Evolutionary conservation across 1,284 basidiomycete genomes (phyloP).

Genomic region (Pyrrhoderma lamaoense): DNA sequence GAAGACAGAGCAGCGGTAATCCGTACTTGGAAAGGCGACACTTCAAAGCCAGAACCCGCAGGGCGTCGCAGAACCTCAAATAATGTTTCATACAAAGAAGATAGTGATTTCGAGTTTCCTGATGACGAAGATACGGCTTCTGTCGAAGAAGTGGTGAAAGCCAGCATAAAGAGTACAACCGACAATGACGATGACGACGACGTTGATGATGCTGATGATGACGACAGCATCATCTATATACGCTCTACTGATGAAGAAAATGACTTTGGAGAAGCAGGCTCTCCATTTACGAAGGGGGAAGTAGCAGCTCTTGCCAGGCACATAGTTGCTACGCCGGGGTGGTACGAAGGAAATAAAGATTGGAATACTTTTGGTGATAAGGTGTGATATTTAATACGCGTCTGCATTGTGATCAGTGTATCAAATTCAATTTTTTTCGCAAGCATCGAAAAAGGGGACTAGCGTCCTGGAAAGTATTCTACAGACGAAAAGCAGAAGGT

Average conservation of each 20-base stretch:
- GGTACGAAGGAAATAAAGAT: constrained; percentile 37
- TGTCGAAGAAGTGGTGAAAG: constrained; percentile 20
- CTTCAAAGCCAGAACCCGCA: not conserved
- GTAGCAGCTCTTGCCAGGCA: constrained; percentile 49
- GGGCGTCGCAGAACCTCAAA: not conserved
- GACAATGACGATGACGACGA: constrained; percentile 25
- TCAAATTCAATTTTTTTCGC: not conserved
- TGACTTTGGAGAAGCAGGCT: constrained; percentile 45
- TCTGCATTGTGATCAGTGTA: not conserved
- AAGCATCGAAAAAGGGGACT: constrained; percentile 37
- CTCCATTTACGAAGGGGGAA: constrained; percentile 48
- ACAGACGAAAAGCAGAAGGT: constrained; percentile 45
- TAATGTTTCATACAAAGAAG: constrained; percentile 10
- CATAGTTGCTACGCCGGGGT: constrained; percentile 41
- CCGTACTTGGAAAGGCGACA: constrained; percentile 10
- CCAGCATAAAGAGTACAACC: constrained; percentile 25
- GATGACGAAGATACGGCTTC: not conserved
- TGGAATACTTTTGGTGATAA: constrained; percentile 46
- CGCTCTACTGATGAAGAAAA: constrained; percentile 33
- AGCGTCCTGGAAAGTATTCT: constrained; percentile 56
- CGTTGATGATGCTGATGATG: constrained; percentile 23
- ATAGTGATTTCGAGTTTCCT: constrained; percentile 4
- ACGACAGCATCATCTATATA: constrained; percentile 23
- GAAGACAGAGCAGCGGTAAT: constrained; percentile 14
- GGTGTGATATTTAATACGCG: constrained; percentile 29